Conservation (phyloP, 1,284 basidiomycete genomes). For the Trichosporon faecale region DNA sequence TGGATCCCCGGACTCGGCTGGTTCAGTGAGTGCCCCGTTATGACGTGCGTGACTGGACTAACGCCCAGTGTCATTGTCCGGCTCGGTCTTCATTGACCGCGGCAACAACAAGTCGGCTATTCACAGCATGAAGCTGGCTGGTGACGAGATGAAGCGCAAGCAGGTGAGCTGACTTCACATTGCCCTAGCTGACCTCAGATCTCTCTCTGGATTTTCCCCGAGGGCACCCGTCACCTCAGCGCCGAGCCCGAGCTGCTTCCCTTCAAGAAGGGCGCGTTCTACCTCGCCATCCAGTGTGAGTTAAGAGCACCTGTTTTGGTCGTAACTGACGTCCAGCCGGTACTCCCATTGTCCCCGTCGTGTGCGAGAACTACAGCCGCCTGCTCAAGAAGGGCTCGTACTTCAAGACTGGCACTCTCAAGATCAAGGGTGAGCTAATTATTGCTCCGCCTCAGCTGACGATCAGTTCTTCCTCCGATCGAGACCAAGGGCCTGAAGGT, state of each 20-base stretch:
- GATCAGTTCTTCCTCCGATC: conserved; percentile 56
- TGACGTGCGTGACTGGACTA: background rate
- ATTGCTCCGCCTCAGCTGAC: conserved; percentile 58
- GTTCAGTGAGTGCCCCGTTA: conserved; percentile 58
- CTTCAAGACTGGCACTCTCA: conserved; percentile 76
- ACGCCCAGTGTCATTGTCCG: conserved; percentile 68
- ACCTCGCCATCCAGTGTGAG: conserved; percentile 77
- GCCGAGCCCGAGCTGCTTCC: conserved; percentile 68
- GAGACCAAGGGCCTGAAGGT: conserved; percentile 53
- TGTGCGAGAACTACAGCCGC: conserved; percentile 90
- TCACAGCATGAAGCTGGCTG: conserved; percentile 74
- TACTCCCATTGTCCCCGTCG: conserved; percentile 84
- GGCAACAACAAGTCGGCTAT: conserved; percentile 73
- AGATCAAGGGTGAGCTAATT: conserved; percentile 68
- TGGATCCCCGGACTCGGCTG: conserved; percentile 83
- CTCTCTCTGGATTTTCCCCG: conserved; percentile 88
- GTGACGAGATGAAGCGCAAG: conserved; percentile 73
- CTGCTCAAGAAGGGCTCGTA: conserved; percentile 71
- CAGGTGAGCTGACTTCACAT: conserved; percentile 69
- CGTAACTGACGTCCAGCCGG: conserved; percentile 32
- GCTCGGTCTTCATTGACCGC: conserved; percentile 89
- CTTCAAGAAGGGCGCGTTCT: conserved; percentile 98
- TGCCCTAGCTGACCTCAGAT: conserved; percentile 52
- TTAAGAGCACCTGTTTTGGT: background rate
- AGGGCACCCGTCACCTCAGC: conserved; percentile 77